Percentiles rank a stretch among this genome's conserved stretches.
These are phyloP conservation scores for Glutinoglossum americanum DNA, from an alignment of 495 filamentous ascomycete genomes.

Conservation along the genomic window DNA sequence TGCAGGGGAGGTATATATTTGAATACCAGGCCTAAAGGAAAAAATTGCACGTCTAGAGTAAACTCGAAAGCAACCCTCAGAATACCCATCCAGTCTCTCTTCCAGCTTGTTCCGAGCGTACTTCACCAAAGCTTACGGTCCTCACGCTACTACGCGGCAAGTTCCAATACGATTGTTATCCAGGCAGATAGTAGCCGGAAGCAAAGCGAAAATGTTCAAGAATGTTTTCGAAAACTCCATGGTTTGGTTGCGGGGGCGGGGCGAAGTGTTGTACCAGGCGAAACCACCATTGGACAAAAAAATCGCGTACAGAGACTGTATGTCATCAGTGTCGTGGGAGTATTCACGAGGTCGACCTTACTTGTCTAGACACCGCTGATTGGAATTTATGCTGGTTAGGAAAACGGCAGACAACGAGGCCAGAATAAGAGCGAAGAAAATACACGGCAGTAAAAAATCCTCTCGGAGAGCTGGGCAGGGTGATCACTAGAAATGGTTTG, in stretches of 20 bases:
- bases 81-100: constrained; percentile 33
- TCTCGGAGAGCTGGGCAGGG: constrained; percentile 29
- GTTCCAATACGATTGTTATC: constrained; percentile 40
- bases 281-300: constrained; percentile 37
- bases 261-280: constrained; percentile 34
- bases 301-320: constrained; percentile 43
- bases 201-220: constrained; percentile 40
- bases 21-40: too few relatives aligned
- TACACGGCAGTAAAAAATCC: constrained; percentile 60
- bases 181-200: constrained; percentile 46
- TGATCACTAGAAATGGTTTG: constrained; percentile 9
- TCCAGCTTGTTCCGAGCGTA: constrained; percentile 40
- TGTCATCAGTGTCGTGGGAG: constrained; percentile 11
- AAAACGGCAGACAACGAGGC: constrained; percentile 47
- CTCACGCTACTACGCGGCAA: constrained; percentile 47
- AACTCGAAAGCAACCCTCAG: constrained; percentile 78
- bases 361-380: background rate
- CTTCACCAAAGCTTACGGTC: constrained; percentile 39
- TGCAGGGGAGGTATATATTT: background rate
- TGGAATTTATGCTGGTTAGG: constrained; percentile 20
- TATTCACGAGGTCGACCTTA: constrained; percentile 2
- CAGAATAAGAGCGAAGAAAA: constrained; percentile 55
- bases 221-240: constrained; percentile 41
- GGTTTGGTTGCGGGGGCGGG: constrained; percentile 32
- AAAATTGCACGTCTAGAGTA: constrained; percentile 31